These are phyloP conservation scores for Debaryomyces maramus DNA, from an alignment of 805 yeast species.

Conservation along the genomic window DNA sequence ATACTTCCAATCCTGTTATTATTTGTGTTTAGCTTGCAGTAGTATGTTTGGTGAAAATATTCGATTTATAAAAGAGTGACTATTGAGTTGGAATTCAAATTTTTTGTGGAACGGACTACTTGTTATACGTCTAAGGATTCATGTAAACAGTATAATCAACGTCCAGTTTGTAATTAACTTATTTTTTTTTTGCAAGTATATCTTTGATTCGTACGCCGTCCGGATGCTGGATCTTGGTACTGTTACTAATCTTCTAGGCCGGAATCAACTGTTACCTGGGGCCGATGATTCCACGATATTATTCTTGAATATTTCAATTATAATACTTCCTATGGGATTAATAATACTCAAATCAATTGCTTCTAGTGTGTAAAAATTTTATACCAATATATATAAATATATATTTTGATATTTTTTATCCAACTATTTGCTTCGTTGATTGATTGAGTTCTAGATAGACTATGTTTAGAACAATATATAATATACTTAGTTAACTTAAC, in stretches of 20 bases:
- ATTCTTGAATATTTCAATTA: neutral
- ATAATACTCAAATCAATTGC: neutral
- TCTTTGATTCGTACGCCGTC: too few relatives aligned
- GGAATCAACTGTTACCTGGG: too few relatives aligned
- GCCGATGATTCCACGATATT: too few relatives aligned
- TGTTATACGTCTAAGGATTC: conserved; percentile 2
- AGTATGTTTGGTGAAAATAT: too few relatives aligned
- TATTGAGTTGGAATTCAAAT: conserved; percentile 13
- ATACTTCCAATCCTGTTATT: too few relatives aligned
- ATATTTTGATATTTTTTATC: neutral
- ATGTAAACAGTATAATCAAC: neutral
- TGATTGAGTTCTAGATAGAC: neutral
- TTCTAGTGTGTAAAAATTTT: conserved; percentile 1
- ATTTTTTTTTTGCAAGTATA: too few relatives aligned
- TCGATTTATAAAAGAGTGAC: conserved; percentile 14
- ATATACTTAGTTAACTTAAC: neutral
- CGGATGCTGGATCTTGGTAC: too few relatives aligned
- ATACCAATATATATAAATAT: neutral
- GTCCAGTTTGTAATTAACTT: too few relatives aligned
- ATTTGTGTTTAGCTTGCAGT: too few relatives aligned
- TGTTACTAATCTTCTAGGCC: too few relatives aligned
- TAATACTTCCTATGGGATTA: neutral
- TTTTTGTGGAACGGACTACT: neutral
- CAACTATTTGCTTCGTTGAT: neutral
- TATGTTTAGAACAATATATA: too few relatives aligned